These are phyloP conservation scores for Polytolypa hystricis DNA, from an alignment of 2,329 filamentous ascomycete species.

Conservation along the genomic window DNA sequence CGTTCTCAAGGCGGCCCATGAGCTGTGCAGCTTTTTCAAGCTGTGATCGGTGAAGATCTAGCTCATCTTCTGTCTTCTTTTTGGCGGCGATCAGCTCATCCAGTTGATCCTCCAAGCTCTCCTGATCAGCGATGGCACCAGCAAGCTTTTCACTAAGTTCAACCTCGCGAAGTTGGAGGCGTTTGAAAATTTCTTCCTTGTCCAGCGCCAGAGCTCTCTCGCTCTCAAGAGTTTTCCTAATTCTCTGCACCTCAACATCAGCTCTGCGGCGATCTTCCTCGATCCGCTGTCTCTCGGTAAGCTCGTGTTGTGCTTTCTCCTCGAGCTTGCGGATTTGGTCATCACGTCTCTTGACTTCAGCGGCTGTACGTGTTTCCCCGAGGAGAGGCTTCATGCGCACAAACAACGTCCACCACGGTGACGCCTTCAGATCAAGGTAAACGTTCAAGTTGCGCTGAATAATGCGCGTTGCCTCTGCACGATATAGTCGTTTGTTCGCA, in stretches of 20 bases:
- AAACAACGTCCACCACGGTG: constrained; percentile 95
- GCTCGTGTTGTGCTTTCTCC: constrained; percentile 68
- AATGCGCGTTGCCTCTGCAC: constrained; percentile 86
- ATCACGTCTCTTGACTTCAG: constrained; percentile 89
- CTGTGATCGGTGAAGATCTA: constrained; percentile 66
- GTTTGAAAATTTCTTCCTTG: constrained; percentile 97
- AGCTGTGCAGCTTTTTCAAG: constrained; percentile 85
- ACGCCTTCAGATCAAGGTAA: constrained; percentile 79
- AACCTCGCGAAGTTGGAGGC: constrained; percentile 81
- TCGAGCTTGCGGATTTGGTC: constrained; percentile 85
- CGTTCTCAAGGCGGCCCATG: constrained; percentile 73
- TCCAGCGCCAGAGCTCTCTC: constrained; percentile 91
- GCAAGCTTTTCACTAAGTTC: constrained; percentile 89
- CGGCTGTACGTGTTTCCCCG: constrained; percentile 79
- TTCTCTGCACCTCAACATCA: constrained; percentile 73
- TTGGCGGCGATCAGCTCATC: constrained; percentile 82
- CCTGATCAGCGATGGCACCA: constrained; percentile 86
- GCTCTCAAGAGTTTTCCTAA: constrained; percentile 90
- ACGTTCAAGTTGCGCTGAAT: constrained; percentile 91
- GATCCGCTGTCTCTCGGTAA: constrained; percentile 61
- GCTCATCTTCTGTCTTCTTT: constrained; percentile 75
- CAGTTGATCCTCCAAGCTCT: constrained; percentile 83
- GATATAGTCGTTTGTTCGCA: constrained; percentile 85
- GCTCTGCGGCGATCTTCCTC: constrained; percentile 86
- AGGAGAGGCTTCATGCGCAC: constrained; percentile 91